Base-by-base conservation (phyloP, 2,329 filamentous ascomycete species). In the Paraphoma sp. region DNA sequence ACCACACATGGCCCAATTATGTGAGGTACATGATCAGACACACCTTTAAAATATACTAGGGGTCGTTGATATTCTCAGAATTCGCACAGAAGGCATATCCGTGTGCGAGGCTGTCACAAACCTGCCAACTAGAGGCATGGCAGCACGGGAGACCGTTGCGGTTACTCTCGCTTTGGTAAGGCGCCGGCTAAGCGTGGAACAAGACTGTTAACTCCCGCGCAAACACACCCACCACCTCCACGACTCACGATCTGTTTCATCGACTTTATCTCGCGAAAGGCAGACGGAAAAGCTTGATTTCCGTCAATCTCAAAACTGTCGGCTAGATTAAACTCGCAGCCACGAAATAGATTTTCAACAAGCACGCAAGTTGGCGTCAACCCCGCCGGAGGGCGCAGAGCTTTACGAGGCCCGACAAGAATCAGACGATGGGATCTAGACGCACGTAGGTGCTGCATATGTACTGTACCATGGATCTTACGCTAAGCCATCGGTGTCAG, bases 151-250 rank as follows among this genome's bases (percentile, higher is more conserved):
- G 23, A 23, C 23, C 23, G 23, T 48, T 54, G 64, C 80, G 58
- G 52, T 54, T 62, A 62, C 53, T 44, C 45, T 56, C 59, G 57
- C 52, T 42, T 47, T 49, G 52, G 50, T 48, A 50, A 62, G 50
- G 61, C 54, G 59, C 33, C 33, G 46, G 17, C 12, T 17, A 28
- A 28, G 29, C 16, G n/a, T 18, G 23, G 4, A 47, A 51, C 46
- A 47, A 49, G 53, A 59, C 46, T 43, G n/a, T 30, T 23, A 54
- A 42, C 56, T 56, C 61, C 61, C 57, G 55, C 45, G 43, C 45
- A 53, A 46, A 54, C 42, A 16, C 48, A n/a, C 36, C 54, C 45
- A 53, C 59, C 59, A 57, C 61, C 31, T 23, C 54, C 51, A 56
- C 50, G 44, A 57, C 54, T 45, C 33, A 18, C 41, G 51, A 50